These are phyloP conservation scores for Alternaria postmessia DNA, from an alignment of 2,329 filamentous ascomycete genomes.

Conservation along the genomic window DNA sequence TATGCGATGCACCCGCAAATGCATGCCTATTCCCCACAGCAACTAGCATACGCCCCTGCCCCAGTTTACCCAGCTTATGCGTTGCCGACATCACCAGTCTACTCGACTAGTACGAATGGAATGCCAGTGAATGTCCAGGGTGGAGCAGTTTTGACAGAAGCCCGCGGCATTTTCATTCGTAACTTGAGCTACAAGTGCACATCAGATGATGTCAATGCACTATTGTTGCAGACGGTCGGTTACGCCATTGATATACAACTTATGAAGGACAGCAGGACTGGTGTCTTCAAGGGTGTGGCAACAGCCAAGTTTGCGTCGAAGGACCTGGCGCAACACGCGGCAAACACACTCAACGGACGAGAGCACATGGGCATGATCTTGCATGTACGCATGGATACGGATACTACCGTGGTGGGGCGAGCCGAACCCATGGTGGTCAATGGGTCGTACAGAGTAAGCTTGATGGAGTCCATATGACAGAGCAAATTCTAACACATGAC, in stretches of 20 bases:
- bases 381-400: conserved; percentile 45
- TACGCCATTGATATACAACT: conserved; percentile 37
- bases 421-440: conserved; percentile 42
- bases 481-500: conserved; percentile 18
- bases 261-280: conserved; percentile 33
- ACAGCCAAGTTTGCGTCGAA: conserved; percentile 43
- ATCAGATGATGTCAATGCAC: conserved; percentile 33
- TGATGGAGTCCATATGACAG: background rate
- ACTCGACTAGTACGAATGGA: conserved; percentile 42
- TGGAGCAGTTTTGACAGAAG: conserved; percentile 48
- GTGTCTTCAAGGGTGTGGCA: conserved; percentile 43
- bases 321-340: conserved; percentile 42
- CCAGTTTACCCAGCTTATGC: conserved; percentile 30
- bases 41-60: conserved; percentile 24
- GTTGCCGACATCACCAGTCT: conserved; percentile 30
- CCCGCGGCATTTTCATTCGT: conserved; percentile 49
- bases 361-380: conserved; percentile 43
- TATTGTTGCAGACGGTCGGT: conserved; percentile 41
- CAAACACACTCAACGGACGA: conserved; percentile 35
- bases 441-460: conserved; percentile 35
- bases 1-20: conserved; percentile 34
- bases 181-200: conserved; percentile 41
- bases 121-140: conserved; percentile 49
- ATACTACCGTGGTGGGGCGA: conserved; percentile 45
- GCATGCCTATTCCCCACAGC: conserved; percentile 27